Conservation (phyloP, 352 stramenopile species). For the Thalassiosira livingstoniorum region DNA sequence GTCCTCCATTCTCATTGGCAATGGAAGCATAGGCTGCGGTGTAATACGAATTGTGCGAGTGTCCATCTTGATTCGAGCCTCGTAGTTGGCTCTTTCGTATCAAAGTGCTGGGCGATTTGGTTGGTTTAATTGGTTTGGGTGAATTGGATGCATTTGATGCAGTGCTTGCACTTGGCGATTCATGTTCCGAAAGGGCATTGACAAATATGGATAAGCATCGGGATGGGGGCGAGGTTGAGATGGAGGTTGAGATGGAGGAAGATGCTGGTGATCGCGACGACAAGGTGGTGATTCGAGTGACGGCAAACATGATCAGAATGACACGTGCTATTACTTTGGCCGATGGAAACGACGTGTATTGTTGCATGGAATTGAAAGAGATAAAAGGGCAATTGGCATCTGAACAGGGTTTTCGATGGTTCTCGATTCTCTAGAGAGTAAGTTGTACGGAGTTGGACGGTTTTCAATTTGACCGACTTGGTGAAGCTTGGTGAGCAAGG, state of each 20-base stretch:
- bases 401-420: not conserved
- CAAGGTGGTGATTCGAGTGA: not conserved
- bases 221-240: not conserved
- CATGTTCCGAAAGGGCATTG: not conserved
- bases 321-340: not conserved
- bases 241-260: not conserved
- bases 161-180: not conserved
- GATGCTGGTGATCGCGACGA: not conserved
- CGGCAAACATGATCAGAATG: not conserved
- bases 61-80: not conserved
- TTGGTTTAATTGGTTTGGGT: not conserved
- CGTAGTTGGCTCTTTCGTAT: not conserved
- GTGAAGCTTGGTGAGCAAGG: not conserved
- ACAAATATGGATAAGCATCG: not conserved
- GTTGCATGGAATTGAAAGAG: not conserved
- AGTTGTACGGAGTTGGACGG: not conserved
- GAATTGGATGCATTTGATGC: not conserved
- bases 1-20: not conserved
- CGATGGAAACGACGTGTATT: not conserved
- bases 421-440: not conserved
- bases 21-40: conserved; percentile 23
- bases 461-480: not conserved
- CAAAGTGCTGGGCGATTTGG: not conserved
- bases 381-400: too few species aligned
- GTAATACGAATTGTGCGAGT: conserved; percentile 18